Base-by-base conservation (phyloP, 2,329 filamentous ascomycete genomes). In the Cordyceps cicadae region DNA sequence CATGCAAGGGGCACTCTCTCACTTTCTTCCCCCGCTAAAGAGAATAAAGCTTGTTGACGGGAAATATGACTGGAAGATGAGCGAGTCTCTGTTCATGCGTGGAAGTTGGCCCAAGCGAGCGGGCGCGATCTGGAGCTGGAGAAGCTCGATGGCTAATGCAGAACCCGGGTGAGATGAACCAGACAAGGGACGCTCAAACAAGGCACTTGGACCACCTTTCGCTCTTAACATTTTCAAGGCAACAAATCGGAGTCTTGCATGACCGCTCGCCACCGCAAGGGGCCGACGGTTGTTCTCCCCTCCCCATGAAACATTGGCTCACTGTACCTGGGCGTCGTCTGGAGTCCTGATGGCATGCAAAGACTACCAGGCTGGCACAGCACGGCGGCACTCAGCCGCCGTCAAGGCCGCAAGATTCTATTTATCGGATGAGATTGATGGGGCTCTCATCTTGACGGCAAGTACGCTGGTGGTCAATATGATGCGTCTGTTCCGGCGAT, bases 111-210 rank as follows among this genome's bases (percentile, higher is more conserved):
- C 48, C 39, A 53, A 59, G 56, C 48, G 56, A 34, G 56, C 49
- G 37, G 49, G 49, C 56, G 49, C 56, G 56, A 59, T 53, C 56
- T 53, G 17, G 56, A 59, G 56, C 39, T 59, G 21, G 49, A 59
- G 32, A 43, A 32, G 24, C 55, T 43, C 37, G 37, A 26, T 59
- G 49, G 37, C 49, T 39, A 43, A 51, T 43, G 55, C 48, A 51
- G 49, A 34, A 59, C 29, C 43, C 8, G 41, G 34, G 34, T 34
- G 34, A 32, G 49, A 59, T 21, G 32, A 29, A 17, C 46, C 32
- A 59, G 43, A 52, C 24, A 26, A 37, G 39, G 49, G 56, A 59
- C 49, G 37, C 49, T 51, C 43, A 45, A 21, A 32, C 46, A 58
- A 24, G 41, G 19, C 32, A 52, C 56, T 37, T 17, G 32, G 54